Evolutionary conservation across 805 yeast species (phyloP).

Genomic region (Kazachstania africana): DNA sequence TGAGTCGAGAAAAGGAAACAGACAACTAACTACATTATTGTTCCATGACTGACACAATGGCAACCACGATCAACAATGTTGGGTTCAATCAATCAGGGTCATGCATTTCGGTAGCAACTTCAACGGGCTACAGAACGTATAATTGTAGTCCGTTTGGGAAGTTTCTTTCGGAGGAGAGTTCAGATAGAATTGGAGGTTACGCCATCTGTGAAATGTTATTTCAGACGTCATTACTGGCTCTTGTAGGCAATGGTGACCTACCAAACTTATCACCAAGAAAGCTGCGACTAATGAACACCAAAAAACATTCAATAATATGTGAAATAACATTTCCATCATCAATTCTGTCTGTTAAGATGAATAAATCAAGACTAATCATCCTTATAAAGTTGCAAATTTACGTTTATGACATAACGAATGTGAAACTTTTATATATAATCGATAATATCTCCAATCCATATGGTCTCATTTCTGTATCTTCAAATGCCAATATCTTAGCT

Average conservation of each 20-base stretch:
- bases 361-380: constrained; percentile 52
- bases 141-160: constrained; percentile 56
- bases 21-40: too few relatives aligned
- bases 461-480: constrained; percentile 54
- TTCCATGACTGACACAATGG: too few relatives aligned
- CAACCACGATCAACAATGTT: too few relatives aligned
- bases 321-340: constrained; percentile 57
- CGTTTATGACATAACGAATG: constrained; percentile 59
- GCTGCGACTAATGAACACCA: constrained; percentile 70
- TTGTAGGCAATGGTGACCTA: constrained; percentile 60
- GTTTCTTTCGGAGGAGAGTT: constrained; percentile 31
- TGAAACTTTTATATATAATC: constrained; percentile 40
- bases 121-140: constrained; percentile 50
- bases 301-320: constrained; percentile 43
- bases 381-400: constrained; percentile 52
- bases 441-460: constrained; percentile 24
- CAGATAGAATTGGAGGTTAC: too few relatives aligned
- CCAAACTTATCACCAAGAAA: constrained; percentile 64
- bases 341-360: constrained; percentile 49
- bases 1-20: too few relatives aligned
- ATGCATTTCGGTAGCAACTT: constrained; percentile 57
- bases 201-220: constrained; percentile 65
- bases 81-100: constrained; percentile 64
- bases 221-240: constrained; percentile 54
- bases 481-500: constrained; percentile 46